A percentile compares a stretch with the other conserved stretches of the same genome.
phyloP scores from a whole-genome alignment of 2,329 filamentous ascomycete genomes.

The Trichoderma sp. region DNA sequence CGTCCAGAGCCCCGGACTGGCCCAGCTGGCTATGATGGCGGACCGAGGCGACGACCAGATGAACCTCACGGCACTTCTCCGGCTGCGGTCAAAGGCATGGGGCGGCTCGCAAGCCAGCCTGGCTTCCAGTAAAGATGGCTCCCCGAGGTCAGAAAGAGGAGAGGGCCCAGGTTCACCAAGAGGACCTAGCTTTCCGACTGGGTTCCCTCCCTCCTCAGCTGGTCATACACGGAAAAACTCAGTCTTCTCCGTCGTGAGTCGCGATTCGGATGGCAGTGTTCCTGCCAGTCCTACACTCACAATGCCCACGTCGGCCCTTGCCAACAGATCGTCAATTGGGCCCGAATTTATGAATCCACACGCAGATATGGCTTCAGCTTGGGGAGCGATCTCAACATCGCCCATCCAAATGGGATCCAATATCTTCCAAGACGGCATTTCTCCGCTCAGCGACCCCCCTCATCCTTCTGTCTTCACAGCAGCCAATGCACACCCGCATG shows the following conservation, averaged over 20 bases:
- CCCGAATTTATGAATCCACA: background rate
- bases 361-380: background rate
- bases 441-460: slow-evolving; percentile 1
- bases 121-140: slow-evolving; percentile 51
- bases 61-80: slow-evolving; percentile 69
- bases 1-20: slow-evolving; percentile 69
- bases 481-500: background rate
- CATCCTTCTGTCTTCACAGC: background rate
- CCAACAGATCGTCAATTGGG: slow-evolving; percentile 7
- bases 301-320: slow-evolving; percentile 34
- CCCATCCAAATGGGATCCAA: background rate
- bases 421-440: background rate
- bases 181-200: slow-evolving; percentile 20
- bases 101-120: slow-evolving; percentile 76
- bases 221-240: slow-evolving; percentile 49
- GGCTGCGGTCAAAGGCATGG: slow-evolving; percentile 72
- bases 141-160: slow-evolving; percentile 48
- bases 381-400: background rate
- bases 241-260: slow-evolving; percentile 47
- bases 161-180: slow-evolving; percentile 47
- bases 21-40: slow-evolving; percentile 68
- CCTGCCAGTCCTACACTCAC: slow-evolving; percentile 52
- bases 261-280: slow-evolving; percentile 47
- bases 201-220: slow-evolving; percentile 21
- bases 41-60: slow-evolving; percentile 63